These are phyloP conservation scores for Cryptosporidium muris DNA, from an alignment of 169 alveolate genomes.

Conservation along the genomic window DNA sequence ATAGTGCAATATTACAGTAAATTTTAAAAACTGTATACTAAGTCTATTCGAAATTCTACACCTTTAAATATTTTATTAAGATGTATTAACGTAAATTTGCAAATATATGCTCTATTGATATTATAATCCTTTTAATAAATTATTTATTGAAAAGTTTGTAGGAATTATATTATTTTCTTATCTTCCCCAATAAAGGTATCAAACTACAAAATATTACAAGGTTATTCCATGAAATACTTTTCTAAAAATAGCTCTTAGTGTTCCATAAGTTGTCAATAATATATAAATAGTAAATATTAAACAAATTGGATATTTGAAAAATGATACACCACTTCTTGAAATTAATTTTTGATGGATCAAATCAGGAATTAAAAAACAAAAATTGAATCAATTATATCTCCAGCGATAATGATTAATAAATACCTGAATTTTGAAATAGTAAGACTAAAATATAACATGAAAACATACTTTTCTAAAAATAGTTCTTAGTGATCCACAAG, in stretches of 20 bases:
- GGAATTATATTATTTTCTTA: too few species aligned
- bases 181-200: too few species aligned
- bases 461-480: slow-evolving; percentile 3
- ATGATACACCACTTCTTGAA: neutral
- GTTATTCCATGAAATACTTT: neutral
- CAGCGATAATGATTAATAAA: slow-evolving; percentile 30
- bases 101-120: too few species aligned
- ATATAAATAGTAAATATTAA: slow-evolving; percentile 13
- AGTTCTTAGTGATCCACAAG: slow-evolving; percentile 7
- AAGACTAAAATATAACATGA: neutral
- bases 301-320: slow-evolving; percentile 26
- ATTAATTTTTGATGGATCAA: slow-evolving; percentile 34
- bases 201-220: too few species aligned
- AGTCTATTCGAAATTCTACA: too few species aligned
- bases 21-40: too few species aligned
- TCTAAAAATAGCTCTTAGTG: slow-evolving; percentile 1
- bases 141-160: too few species aligned
- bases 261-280: slow-evolving; percentile 19
- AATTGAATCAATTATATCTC: slow-evolving; percentile 50
- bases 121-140: too few species aligned
- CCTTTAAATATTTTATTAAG: too few species aligned
- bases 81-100: too few species aligned
- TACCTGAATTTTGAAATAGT: neutral
- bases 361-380: slow-evolving; percentile 53
- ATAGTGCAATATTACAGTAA: too few species aligned